A percentile compares a stretch with the other conserved stretches of the same genome.
Conservation (phyloP, 768 basidiomycete genomes). For the Lepiota brunneoincarnata region DNA sequence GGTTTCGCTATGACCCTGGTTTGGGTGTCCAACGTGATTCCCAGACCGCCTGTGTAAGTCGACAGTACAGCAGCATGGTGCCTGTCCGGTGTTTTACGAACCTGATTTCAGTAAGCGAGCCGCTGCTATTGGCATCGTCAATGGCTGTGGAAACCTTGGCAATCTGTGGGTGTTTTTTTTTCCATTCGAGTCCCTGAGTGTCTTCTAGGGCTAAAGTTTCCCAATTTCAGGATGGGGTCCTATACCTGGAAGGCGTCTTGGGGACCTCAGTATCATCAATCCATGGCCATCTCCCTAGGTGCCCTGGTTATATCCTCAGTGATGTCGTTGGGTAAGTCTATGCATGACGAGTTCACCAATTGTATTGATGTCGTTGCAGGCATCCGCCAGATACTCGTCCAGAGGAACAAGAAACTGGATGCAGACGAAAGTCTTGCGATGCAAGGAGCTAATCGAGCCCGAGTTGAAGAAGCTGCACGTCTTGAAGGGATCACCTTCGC, state of each 20-base stretch:
- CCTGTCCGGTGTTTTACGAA: background rate
- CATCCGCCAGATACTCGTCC: slow-evolving; percentile 45
- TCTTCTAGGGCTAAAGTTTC: background rate
- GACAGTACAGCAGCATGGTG: background rate
- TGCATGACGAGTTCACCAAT: background rate
- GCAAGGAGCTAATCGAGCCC: slow-evolving; percentile 40
- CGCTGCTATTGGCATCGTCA: slow-evolving; percentile 57
- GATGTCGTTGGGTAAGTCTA: slow-evolving; percentile 27
- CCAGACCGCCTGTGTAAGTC: slow-evolving; percentile 44
- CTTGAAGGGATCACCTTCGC: slow-evolving; percentile 60
- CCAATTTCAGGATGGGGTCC: slow-evolving; percentile 42
- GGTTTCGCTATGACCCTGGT: slow-evolving; percentile 44
- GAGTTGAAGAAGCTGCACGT: slow-evolving; percentile 56
- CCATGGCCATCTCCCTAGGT: slow-evolving; percentile 46
- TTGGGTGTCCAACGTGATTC: slow-evolving; percentile 57
- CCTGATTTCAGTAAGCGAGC: slow-evolving; percentile 33
- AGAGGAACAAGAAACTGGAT: slow-evolving; percentile 50
- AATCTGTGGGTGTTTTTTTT: slow-evolving; percentile 38
- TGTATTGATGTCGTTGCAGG: slow-evolving; percentile 21
- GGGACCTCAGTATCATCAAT: slow-evolving; percentile 57
- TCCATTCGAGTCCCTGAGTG: background rate
- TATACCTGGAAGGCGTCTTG: slow-evolving; percentile 56
- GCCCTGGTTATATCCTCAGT: slow-evolving; percentile 32
- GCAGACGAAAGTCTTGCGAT: slow-evolving; percentile 42
- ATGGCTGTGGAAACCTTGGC: slow-evolving; percentile 51